Base-by-base conservation (phyloP, 768 basidiomycete species). In the Naganishia randhawae region DNA sequence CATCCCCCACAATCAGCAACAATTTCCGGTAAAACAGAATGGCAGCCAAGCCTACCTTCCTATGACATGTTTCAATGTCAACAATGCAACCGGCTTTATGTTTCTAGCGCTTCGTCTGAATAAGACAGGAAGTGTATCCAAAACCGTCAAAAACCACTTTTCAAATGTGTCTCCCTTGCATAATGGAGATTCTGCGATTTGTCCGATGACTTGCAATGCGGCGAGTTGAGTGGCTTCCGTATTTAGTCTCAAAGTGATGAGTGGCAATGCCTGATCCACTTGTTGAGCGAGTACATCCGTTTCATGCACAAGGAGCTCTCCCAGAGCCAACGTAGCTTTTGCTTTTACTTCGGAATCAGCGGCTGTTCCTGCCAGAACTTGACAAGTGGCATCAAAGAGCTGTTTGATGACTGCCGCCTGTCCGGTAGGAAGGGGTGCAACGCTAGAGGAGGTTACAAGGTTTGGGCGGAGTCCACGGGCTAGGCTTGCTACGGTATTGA, bases 341-440 rank as follows among this genome's bases (percentile, higher is more conserved):
- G 85, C 84, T 41, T 92, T 86, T 25, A 98, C 91, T 71, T 96
- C 94, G 3, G 89, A 87, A 77, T 98, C 95, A 0, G 94, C 94
- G 72, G 94, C 90, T 69, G 89, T 86, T 52, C 85, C 88, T 57
- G 82, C 85, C 41, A 99, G 81, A 62, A 91, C 84, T 25, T 81
- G 77, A 3, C 89, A 82, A 11, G 91, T 88, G 70, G 91, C 87
- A 9, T 85, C 82, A 78, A 94, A 96, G 3, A 96, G 83, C 11
- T 82, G 74, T 65, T 90, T 86, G 5, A 86, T 79, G 81, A 65
- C 82, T 76, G 64, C 45, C 11, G 57, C 65, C 66, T 77, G 71
- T 13, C 51, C 67, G 1, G 50, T 29, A 2, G 76, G 66, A 7
- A 77, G 69, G 11, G 73, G 77, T 45, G 73, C 74, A 6, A 73